Conservation (phyloP, 768 basidiomycete species). For the Mycena vitilis region DNA sequence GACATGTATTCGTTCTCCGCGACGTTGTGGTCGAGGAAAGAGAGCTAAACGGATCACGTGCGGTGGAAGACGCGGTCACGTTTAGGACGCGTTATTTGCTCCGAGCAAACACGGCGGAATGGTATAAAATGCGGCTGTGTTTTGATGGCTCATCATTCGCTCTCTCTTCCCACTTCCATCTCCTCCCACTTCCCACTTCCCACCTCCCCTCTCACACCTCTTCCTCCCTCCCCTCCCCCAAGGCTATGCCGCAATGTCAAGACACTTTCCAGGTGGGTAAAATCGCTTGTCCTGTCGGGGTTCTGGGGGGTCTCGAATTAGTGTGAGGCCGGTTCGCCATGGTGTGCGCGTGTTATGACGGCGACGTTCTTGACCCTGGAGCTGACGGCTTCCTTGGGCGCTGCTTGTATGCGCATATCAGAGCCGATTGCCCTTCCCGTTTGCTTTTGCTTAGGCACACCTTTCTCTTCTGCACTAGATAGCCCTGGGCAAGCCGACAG, state of each 20-base stretch:
- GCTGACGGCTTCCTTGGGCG: too few species aligned
- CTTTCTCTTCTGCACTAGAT: too few species aligned
- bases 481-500: too few species aligned
- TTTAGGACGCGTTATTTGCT: conserved; percentile 6
- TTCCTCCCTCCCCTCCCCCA: background rate
- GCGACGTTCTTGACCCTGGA: too few species aligned
- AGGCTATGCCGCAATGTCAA: background rate
- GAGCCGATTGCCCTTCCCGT: too few species aligned
- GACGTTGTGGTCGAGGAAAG: conserved; percentile 6
- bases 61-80: background rate
- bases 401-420: too few species aligned
- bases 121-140: conserved; percentile 6
- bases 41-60: background rate
- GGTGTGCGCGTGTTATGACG: too few species aligned
- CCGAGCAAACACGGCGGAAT: background rate
- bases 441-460: too few species aligned
- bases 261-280: background rate
- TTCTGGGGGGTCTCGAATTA: too few species aligned
- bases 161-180: conserved; percentile 7
- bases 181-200: background rate
- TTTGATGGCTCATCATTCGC: background rate
- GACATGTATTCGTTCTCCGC: background rate
- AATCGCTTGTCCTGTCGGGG: too few species aligned
- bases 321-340: too few species aligned
- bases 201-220: background rate